Percentiles rank a stretch among this genome's conserved stretches.
These are phyloP conservation scores for Pulveroboletus sp. DNA, from an alignment of 768 basidiomycete species.

Conservation along the genomic window DNA sequence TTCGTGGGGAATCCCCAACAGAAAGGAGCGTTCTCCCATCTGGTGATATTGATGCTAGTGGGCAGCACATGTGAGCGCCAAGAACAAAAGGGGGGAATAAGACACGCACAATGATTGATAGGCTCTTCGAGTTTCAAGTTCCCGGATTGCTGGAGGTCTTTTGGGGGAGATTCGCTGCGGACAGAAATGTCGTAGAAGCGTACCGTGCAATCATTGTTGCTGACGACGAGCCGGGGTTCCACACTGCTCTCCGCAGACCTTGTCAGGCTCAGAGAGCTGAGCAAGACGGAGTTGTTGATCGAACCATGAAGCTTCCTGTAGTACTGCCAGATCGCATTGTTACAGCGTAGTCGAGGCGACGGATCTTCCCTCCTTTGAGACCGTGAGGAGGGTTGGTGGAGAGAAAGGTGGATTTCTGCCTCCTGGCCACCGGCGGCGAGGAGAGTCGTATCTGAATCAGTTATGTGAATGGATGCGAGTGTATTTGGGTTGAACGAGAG, in stretches of 20 bases:
- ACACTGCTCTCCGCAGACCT: constrained; percentile 57
- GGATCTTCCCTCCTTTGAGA: constrained; percentile 15
- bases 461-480: constrained; percentile 51
- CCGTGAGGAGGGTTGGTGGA: constrained; percentile 32
- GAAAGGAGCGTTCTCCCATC: constrained; percentile 83
- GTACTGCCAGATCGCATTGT: constrained; percentile 46
- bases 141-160: constrained; percentile 47
- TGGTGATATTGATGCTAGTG: constrained; percentile 79
- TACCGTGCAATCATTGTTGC: constrained; percentile 82
- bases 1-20: constrained; percentile 86
- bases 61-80: constrained; percentile 8
- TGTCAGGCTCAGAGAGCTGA: constrained; percentile 60
- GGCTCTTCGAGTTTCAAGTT: constrained; percentile 58
- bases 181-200: constrained; percentile 75
- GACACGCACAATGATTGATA: constrained; percentile 72
- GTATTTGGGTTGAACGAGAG: constrained; percentile 61
- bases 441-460: constrained; percentile 50
- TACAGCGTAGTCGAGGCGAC: constrained; percentile 8
- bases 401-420: constrained; percentile 64
- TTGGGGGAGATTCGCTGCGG: constrained; percentile 39
- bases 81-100: neutral
- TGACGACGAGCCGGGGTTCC: constrained; percentile 75
- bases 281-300: constrained; percentile 76
- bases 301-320: constrained; percentile 53
- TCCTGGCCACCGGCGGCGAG: constrained; percentile 75